Percentiles rank a stretch among this genome's conserved stretches.
Conservation (phyloP, 2,329 filamentous ascomycete species). For the Huntiella decipiens region DNA sequence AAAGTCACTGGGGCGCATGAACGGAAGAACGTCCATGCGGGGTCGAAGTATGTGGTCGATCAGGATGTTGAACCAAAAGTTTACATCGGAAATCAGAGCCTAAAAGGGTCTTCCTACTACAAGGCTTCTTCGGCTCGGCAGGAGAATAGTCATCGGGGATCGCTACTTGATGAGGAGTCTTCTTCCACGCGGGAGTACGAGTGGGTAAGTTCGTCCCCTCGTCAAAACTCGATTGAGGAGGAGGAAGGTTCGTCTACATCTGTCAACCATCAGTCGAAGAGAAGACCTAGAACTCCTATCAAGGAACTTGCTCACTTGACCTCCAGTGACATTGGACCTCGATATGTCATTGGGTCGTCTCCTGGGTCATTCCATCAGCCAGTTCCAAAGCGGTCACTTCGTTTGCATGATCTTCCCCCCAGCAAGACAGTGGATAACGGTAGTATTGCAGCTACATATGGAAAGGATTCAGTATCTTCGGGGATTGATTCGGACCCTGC, state of each 20-base stretch:
- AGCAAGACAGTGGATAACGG: neutral
- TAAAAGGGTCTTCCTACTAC: constrained; percentile 2
- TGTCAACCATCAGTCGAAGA: too few species aligned
- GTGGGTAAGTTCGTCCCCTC: too few species aligned
- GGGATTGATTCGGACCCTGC: constrained; percentile 2
- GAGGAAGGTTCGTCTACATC: too few species aligned
- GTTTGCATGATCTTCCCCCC: neutral
- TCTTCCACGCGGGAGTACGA: neutral
- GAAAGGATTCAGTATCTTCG: constrained; percentile 1
- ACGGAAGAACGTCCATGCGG: neutral
- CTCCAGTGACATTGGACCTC: neutral
- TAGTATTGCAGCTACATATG: neutral
- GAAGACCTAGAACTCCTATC: neutral
- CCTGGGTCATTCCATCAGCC: constrained; percentile 6
- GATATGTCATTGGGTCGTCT: constrained; percentile 2
- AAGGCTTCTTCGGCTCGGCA: neutral
- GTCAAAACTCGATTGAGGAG: too few species aligned
- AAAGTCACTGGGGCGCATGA: neutral
- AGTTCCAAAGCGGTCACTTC: constrained; percentile 1
- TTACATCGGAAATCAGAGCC: constrained; percentile 9
- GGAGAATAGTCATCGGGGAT: too few species aligned
- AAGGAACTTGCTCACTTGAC: neutral
- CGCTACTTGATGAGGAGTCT: neutral
- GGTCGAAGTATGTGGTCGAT: neutral
- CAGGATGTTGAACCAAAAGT: constrained; percentile 2